Conservation (phyloP, 768 basidiomycete genomes). For the Artomyces pyxidatus region DNA sequence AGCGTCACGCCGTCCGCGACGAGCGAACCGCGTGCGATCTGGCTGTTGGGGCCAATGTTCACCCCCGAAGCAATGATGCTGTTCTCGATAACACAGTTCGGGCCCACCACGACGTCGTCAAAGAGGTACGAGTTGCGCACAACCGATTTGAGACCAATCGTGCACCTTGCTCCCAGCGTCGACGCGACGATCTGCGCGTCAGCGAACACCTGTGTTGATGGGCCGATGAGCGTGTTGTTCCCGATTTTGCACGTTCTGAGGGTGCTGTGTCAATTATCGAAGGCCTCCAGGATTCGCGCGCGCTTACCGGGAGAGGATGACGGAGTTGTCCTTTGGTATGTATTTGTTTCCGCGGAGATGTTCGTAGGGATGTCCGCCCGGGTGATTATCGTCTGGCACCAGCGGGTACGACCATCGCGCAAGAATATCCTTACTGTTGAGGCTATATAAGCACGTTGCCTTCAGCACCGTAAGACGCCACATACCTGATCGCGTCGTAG, state of each 20-base stretch:
- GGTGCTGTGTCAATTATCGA: background rate
- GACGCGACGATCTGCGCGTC: slow-evolving; percentile 61
- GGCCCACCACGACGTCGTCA: slow-evolving; percentile 64
- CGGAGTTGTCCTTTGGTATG: slow-evolving; percentile 69
- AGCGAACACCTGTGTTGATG: slow-evolving; percentile 58
- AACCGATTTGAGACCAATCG: slow-evolving; percentile 60
- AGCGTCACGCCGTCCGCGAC: slow-evolving; percentile 76
- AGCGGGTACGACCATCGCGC: slow-evolving; percentile 93
- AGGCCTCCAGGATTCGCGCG: slow-evolving; percentile 1
- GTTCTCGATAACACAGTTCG: slow-evolving; percentile 60
- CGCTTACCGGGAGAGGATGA: slow-evolving; percentile 73
- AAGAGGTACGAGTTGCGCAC: slow-evolving; percentile 79
- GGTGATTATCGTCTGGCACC: slow-evolving; percentile 91
- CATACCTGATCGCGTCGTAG: slow-evolving; percentile 82
- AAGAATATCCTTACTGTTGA: slow-evolving; percentile 78
- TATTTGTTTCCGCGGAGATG: slow-evolving; percentile 86
- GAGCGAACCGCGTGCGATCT: slow-evolving; percentile 68
- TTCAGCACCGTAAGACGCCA: background rate
- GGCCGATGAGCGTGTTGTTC: slow-evolving; percentile 79
- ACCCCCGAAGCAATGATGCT: slow-evolving; percentile 80
- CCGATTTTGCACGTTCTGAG: slow-evolving; percentile 78
- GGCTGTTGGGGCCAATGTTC: slow-evolving; percentile 56
- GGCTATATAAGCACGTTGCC: background rate
- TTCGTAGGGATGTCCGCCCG: slow-evolving; percentile 75
- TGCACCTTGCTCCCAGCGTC: slow-evolving; percentile 70